Percentiles rank a stretch among this genome's conserved stretches.
These are phyloP conservation scores for Shiraia bambusicola DNA, from an alignment of 2,329 filamentous ascomycete genomes.

Conservation along the genomic window DNA sequence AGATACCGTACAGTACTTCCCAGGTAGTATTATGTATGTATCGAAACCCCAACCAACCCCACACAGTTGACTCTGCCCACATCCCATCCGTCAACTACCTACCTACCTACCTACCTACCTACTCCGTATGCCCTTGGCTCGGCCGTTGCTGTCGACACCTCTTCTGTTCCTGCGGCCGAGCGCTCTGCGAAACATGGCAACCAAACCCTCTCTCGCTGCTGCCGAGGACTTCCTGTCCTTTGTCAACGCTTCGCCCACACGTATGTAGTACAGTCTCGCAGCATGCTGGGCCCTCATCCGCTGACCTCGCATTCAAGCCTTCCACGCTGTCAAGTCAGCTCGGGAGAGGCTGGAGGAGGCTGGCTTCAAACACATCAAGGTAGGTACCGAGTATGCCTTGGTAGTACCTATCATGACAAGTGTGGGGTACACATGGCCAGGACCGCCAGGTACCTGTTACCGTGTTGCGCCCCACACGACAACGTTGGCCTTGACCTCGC, in stretches of 20 bases:
- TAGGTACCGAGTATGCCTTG: slow-evolving; percentile 27
- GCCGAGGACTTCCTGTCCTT: slow-evolving; percentile 89
- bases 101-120: too few species aligned
- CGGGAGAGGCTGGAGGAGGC: slow-evolving; percentile 75
- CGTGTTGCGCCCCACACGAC: too few species aligned
- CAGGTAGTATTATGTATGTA: too few species aligned
- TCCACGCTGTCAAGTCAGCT: slow-evolving; percentile 85
- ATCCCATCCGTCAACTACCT: too few species aligned
- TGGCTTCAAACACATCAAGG: slow-evolving; percentile 82
- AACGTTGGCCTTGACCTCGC: too few species aligned
- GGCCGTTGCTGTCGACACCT: slow-evolving; percentile 4
- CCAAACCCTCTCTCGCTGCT: slow-evolving; percentile 46
- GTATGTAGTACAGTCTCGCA: slow-evolving; percentile 56
- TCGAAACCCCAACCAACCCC: too few species aligned
- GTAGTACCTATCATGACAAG: too few species aligned
- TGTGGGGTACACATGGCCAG: too few species aligned
- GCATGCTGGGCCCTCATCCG: background rate
- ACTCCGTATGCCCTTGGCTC: slow-evolving; percentile 5
- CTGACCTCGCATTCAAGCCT: slow-evolving; percentile 62
- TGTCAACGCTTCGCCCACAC: slow-evolving; percentile 90
- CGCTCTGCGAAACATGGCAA: slow-evolving; percentile 34
- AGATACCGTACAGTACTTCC: too few species aligned
- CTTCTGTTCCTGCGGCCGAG: slow-evolving; percentile 14
- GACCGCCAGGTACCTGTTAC: too few species aligned
- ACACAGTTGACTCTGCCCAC: slow-evolving; percentile 9